Percentiles rank a stretch among this genome's conserved stretches.
Evolutionary conservation across 1,284 basidiomycete species (phyloP).

Genomic region (Cryptococcus maquisensis): DNA sequence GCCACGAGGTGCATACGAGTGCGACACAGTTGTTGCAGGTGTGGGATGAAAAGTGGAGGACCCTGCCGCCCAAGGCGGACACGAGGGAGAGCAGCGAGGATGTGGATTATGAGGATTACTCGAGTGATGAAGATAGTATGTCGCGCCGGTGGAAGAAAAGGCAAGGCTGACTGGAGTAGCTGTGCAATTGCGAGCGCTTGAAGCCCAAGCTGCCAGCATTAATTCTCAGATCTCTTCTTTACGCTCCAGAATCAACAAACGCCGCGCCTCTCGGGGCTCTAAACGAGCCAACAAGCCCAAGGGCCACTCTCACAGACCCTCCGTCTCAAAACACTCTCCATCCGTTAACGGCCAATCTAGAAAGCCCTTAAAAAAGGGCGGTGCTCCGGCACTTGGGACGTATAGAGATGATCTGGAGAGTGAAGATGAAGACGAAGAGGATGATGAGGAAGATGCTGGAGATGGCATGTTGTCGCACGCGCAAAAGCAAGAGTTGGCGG

Average conservation of each 20-base stretch:
- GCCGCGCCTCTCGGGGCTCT: conserved; percentile 17
- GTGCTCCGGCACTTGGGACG: conserved; percentile 19
- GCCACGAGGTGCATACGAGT: conserved; percentile 77
- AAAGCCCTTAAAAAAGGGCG: conserved; percentile 35
- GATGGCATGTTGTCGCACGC: conserved; percentile 63
- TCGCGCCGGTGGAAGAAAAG: not conserved
- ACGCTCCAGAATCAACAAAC: conserved; percentile 33
- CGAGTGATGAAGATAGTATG: conserved; percentile 48
- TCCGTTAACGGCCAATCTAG: conserved; percentile 26
- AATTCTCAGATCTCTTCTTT: conserved; percentile 24
- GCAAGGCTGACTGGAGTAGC: not conserved
- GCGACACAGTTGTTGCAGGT: conserved; percentile 74
- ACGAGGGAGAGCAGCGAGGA: conserved; percentile 52
- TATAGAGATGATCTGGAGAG: conserved; percentile 49
- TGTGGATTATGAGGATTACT: conserved; percentile 44
- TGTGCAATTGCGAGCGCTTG: conserved; percentile 8
- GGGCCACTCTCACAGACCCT: conserved; percentile 41
- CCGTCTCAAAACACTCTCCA: conserved; percentile 33
- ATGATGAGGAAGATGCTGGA: conserved; percentile 19
- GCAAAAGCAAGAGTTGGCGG: conserved; percentile 93
- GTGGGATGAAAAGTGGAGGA: conserved; percentile 88
- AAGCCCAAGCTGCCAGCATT: conserved; percentile 10
- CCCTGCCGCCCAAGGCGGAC: conserved; percentile 58
- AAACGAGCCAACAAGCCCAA: conserved; percentile 28
- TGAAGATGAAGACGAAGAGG: conserved; percentile 18